These are phyloP conservation scores for Kwoniella sp. DNA, from an alignment of 768 basidiomycete genomes.

Conservation along the genomic window DNA sequence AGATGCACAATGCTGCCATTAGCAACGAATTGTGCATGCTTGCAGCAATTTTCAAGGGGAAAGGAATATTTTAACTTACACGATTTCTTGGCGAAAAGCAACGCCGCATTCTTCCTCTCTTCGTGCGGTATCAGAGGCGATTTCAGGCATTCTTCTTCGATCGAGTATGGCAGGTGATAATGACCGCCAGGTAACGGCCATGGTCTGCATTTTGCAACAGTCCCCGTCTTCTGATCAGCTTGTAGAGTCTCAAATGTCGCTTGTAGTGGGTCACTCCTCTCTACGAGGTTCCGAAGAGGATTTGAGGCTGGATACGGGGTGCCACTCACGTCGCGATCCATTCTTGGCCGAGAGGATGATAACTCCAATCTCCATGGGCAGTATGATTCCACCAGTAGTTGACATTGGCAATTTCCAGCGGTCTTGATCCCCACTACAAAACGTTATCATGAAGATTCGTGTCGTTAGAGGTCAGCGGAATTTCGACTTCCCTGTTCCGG, in stretches of 20 bases:
- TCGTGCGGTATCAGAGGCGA: slow-evolving; percentile 33
- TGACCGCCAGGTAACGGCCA: slow-evolving; percentile 50
- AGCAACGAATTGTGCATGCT: no score
- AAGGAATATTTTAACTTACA: slow-evolving; percentile 25
- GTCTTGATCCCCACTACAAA: slow-evolving; percentile 49
- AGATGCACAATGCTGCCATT: no score
- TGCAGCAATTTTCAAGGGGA: no score
- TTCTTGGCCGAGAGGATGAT: slow-evolving; percentile 48
- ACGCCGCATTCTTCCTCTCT: slow-evolving; percentile 36
- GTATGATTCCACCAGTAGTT: slow-evolving; percentile 45
- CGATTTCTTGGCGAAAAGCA: slow-evolving; percentile 49
- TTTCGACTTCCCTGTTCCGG: no score
- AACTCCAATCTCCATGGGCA: slow-evolving; percentile 43
- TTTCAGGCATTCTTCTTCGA: slow-evolving; percentile 47
- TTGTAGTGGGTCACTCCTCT: no score
- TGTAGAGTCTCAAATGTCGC: no score
- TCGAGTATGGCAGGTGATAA: slow-evolving; percentile 50
- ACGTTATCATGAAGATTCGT: no score
- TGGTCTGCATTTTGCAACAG: slow-evolving; percentile 22
- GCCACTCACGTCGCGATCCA: slow-evolving; percentile 49
- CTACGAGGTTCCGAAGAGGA: no score
- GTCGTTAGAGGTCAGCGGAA: no score
- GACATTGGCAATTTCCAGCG: slow-evolving; percentile 35
- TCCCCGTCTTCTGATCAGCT: no score
- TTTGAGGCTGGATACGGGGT: no score